Evolutionary conservation across 331 rosid species (phyloP), one percentile per base, ranked within the genome.

Genomic region (Cucumis variabilis): DNA sequence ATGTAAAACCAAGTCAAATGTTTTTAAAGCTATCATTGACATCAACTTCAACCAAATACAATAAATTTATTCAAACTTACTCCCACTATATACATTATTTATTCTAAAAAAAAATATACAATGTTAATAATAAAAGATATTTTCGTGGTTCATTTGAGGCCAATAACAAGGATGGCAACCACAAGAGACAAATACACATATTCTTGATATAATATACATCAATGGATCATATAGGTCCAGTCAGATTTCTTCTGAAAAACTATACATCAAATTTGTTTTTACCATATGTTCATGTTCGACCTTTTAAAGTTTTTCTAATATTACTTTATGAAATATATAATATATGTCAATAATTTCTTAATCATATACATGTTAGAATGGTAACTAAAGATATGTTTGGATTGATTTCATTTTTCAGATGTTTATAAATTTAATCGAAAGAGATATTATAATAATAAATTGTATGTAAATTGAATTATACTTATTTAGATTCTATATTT

Each of bases 121-220:
- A 44, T 5, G 58, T 37, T 48, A 50, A 77, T 48, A 77, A 50
- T 50, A 2, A n/a, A 77, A 77, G 23, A 48, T 15, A n/a, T 44
- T 77, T 23, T 2, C 74, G 2, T 13, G 13, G 63, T 46, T 77
- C 83, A 77, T 46, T 48, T 77, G 41, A 77, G n/a, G 37, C 83
- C 83, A 77, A 77, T 37, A 77, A 77, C 63, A 77, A 48, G 65
- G 50, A 77, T 24, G 65, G 83, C 83, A 77, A 77, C 63, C 83
- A 48, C 28, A 23, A 46, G 83, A 46, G 83, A 77, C 83, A 77
- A 77, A 46, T 77, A 48, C 16, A 74, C 16, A 74, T 74, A 41
- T 77, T 77, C 83, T 46, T 23, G 19, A 46, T 21, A 44, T 44
- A 73, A 44, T 75, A 37, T 44, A 75, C 44, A 44, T 44, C 44